These are phyloP conservation scores for Mucor sp. DNA, from an alignment of 371 early-diverging fungal species.

Conservation along the genomic window DNA sequence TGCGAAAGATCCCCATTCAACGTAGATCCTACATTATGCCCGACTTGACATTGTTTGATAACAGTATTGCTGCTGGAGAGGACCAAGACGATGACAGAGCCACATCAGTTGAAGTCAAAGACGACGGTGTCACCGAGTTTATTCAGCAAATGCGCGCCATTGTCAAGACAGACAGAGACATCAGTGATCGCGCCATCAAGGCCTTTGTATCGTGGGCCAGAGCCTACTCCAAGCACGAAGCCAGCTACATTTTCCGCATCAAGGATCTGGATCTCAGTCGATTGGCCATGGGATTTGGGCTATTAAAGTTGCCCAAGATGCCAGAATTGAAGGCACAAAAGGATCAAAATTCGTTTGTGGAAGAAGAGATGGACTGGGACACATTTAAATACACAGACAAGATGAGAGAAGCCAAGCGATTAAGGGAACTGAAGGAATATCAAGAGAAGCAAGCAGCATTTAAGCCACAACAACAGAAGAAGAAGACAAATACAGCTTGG, in stretches of 20 bases:
- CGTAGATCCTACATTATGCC: slow-evolving; percentile 49
- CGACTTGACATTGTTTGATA: slow-evolving; percentile 22
- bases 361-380: slow-evolving; percentile 43
- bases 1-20: slow-evolving; percentile 86
- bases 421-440: slow-evolving; percentile 56
- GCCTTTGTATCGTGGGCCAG: slow-evolving; percentile 93
- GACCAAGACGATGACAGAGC: slow-evolving; percentile 43
- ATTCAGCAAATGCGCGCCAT: slow-evolving; percentile 53
- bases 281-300: slow-evolving; percentile 76
- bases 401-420: slow-evolving; percentile 76
- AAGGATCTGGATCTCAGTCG: slow-evolving; percentile 79
- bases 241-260: slow-evolving; percentile 87
- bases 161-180: slow-evolving; percentile 71
- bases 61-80: slow-evolving; percentile 7
- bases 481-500: slow-evolving; percentile 60
- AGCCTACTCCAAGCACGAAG: slow-evolving; percentile 92
- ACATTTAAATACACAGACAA: slow-evolving; percentile 70
- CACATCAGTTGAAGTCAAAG: slow-evolving; percentile 38
- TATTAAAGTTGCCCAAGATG: slow-evolving; percentile 89
- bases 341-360: background rate
- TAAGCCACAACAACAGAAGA: slow-evolving; percentile 24
- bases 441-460: slow-evolving; percentile 28
- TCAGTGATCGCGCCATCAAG: slow-evolving; percentile 72
- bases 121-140: slow-evolving; percentile 50
- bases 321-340: slow-evolving; percentile 76